These are phyloP conservation scores for Ormosia semicastrata DNA, from an alignment of 306 rosid species.

Conservation along the genomic window DNA sequence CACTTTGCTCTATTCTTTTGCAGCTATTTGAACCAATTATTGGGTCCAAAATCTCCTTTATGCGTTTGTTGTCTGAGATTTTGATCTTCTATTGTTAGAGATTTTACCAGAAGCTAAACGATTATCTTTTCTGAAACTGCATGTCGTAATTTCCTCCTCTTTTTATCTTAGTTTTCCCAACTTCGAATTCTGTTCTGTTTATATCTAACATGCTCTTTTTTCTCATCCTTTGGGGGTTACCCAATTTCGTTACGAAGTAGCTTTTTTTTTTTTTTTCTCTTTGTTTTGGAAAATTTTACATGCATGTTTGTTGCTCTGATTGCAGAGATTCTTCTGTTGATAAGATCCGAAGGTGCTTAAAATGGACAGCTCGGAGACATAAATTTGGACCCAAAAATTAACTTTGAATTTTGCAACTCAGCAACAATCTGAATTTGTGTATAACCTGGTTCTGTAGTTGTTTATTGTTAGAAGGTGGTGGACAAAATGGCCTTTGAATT, in stretches of 20 bases:
- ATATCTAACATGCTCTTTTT: not conserved
- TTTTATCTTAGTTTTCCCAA: not conserved
- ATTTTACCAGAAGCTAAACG: not conserved
- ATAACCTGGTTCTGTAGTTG: constrained; percentile 10
- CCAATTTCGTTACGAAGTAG: not conserved
- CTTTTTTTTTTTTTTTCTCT: not conserved
- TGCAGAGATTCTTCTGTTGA: constrained; percentile 52
- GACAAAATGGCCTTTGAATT: constrained; percentile 55
- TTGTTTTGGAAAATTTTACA: constrained; percentile 8
- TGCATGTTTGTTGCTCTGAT: constrained; percentile 20
- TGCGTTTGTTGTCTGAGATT: constrained; percentile 2
- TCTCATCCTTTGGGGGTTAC: not conserved
- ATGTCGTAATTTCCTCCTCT: not conserved
- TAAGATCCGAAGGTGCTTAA: constrained; percentile 32
- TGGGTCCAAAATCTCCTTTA: not conserved
- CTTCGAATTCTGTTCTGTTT: not conserved
- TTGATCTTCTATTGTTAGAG: not conserved
- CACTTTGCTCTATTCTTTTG: not conserved
- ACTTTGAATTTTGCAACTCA: constrained; percentile 18
- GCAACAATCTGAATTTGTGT: not conserved
- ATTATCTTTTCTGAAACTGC: not conserved
- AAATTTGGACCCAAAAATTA: constrained; percentile 33
- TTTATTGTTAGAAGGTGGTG: constrained; percentile 20
- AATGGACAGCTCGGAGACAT: constrained; percentile 69
- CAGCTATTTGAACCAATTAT: not conserved